These are phyloP conservation scores for Raffaelea albimanens DNA, from an alignment of 2,329 filamentous ascomycete species.

Conservation along the genomic window DNA sequence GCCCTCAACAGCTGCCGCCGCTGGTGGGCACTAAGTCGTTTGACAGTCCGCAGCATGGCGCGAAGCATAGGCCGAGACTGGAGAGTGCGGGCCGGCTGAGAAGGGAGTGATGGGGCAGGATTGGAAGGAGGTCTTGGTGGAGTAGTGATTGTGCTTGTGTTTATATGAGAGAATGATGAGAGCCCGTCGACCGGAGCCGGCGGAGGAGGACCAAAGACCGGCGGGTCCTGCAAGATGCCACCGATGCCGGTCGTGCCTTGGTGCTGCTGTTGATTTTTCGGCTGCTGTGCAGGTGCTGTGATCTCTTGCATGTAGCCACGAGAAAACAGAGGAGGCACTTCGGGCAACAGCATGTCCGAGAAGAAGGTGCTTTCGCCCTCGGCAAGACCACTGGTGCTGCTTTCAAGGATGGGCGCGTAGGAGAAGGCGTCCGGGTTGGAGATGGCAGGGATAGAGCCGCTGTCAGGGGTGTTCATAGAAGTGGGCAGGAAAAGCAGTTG, in stretches of 20 bases:
- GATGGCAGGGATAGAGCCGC: no score
- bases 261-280: no score
- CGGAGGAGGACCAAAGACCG: background rate
- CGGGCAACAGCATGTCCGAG: background rate
- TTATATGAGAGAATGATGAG: background rate
- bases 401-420: background rate
- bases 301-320: no score
- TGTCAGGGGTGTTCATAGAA: no score
- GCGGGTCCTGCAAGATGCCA: no score
- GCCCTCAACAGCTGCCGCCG: slow-evolving; percentile 7
- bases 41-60: slow-evolving; percentile 9
- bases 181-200: background rate
- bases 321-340: background rate
- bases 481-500: no score
- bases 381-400: background rate
- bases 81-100: no score
- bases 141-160: background rate
- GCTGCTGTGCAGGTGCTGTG: no score
- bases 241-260: no score
- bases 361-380: background rate
- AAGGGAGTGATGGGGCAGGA: background rate
- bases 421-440: no score
- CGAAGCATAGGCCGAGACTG: slow-evolving; percentile 5
- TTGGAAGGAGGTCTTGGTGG: no score
- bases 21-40: slow-evolving; percentile 8